Percentiles rank a stretch among this genome's conserved stretches.
Evolutionary conservation across 192 early-diverging fungal genomes (phyloP).

Genomic region (Rhizophagus prolifer): DNA sequence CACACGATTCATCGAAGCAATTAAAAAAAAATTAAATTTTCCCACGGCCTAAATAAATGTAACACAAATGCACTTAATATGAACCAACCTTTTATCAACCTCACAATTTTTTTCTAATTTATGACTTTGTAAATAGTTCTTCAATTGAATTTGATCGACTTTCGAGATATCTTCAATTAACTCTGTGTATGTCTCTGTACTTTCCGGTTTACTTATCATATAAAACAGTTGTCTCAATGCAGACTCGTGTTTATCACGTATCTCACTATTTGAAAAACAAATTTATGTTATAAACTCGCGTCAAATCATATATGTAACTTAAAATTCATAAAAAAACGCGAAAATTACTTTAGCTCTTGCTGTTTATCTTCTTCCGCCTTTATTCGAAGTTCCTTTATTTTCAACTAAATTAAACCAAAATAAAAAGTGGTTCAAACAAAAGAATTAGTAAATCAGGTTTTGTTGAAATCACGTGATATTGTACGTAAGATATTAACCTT

Average conservation of each 20-base stretch:
- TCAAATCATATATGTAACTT: background rate
- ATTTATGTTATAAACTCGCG: background rate
- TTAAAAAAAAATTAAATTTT: background rate
- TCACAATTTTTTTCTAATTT: conserved; percentile 7
- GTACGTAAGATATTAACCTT: background rate
- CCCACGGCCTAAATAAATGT: background rate
- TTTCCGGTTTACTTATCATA: conserved; percentile 2
- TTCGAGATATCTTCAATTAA: background rate
- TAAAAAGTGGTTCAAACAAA: background rate
- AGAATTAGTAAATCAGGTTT: background rate
- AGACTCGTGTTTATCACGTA: conserved; percentile 2
- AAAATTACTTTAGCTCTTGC: background rate
- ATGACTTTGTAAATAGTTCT: background rate
- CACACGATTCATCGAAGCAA: background rate
- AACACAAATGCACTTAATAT: too few species aligned
- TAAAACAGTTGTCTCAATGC: conserved; percentile 14
- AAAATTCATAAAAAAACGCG: background rate
- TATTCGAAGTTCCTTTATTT: background rate
- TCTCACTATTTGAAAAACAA: conserved; percentile 4
- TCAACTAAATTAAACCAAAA: background rate
- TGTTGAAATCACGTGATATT: background rate
- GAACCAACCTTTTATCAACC: conserved; percentile 2
- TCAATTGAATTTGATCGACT: conserved; percentile 3
- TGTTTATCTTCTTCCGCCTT: background rate
- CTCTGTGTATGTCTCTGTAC: background rate